These are phyloP conservation scores for Yamadazyma atlantica DNA, from an alignment of 1,139 yeast genomes.

Conservation along the genomic window DNA sequence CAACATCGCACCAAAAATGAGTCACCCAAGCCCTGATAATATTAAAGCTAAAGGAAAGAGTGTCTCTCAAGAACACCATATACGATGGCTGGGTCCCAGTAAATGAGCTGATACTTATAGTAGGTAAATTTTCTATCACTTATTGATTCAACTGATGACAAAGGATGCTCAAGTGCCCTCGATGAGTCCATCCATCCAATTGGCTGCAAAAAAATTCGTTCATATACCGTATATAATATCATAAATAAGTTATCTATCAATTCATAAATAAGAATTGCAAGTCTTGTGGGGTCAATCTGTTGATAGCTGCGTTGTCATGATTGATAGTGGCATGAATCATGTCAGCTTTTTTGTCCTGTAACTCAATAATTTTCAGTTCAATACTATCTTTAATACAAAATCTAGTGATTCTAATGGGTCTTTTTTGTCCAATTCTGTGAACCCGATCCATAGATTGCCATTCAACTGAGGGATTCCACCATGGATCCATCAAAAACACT, in stretches of 20 bases:
- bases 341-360: constrained; percentile 95
- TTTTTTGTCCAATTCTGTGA: constrained; percentile 92
- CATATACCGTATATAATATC: neutral
- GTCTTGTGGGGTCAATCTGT: constrained; percentile 85
- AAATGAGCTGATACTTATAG: too few relatives aligned
- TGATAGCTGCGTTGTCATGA: constrained; percentile 87
- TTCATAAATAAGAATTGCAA: constrained; percentile 89
- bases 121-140: too few relatives aligned
- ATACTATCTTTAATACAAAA: constrained; percentile 95
- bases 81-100: too few relatives aligned
- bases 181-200: too few relatives aligned
- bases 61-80: too few relatives aligned
- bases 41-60: neutral
- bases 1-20: neutral
- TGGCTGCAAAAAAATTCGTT: constrained; percentile 2
- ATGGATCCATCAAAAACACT: constrained; percentile 91
- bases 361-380: constrained; percentile 90
- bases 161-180: too few relatives aligned
- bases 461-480: constrained; percentile 99
- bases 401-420: constrained; percentile 93
- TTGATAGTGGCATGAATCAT: constrained; percentile 97
- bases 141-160: too few relatives aligned
- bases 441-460: constrained; percentile 99
- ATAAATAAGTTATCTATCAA: constrained; percentile 20
- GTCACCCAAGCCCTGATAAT: neutral